Evolutionary conservation across 2,329 filamentous ascomycete genomes (phyloP), one percentile per base, ranked within the genome.

Genomic region (Pseudogymnoascus sp.): DNA sequence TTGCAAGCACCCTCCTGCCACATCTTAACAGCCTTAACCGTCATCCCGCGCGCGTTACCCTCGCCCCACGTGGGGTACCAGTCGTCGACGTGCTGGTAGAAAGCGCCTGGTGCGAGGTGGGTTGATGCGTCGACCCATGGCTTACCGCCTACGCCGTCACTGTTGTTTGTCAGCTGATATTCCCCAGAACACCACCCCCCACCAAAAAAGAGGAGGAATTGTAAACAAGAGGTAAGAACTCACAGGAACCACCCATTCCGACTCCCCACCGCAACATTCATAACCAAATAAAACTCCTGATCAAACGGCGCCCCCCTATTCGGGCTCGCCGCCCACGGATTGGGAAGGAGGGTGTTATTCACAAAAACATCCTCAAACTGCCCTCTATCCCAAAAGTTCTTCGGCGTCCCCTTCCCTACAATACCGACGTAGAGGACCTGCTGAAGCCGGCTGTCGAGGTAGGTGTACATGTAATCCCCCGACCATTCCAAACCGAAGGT

Each of bases 401-500:
- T 62, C 18, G 65, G 63, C 61, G 65, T 67, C 31, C 64, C 4
- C 63, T 71, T 67, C 23, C 66, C 61, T n/a, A 70, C 68, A 66
- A 78, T 77, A 10, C 72, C 73, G 14, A 75, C 68, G 64, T 75
- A 77, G 54, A 77, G 67, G 65, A 77, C 75, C 67, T 78, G 73
- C 16, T 72, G 71, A 12, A 79, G 70, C 14, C 76, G 74, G 67
- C 73, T 76, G 69, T 83, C 79, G 39, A 83, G 71, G 69, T 80
- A 84, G 26, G 79, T 81, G 73, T 80, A 83, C 18, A 84, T 73
- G 71, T 83, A 82, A 45, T 79, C 75, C 60, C 78, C 74, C 1
- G 74, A 77, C 81, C 81, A 84, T 67, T 83, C 79, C 14, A 83
- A 67, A 4, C 80, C 82, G 65, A 77, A 84, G 1, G 78, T 83